Base-by-base conservation (phyloP, 805 yeast species). In the Vanderwaltozyma verrucispora region DNA sequence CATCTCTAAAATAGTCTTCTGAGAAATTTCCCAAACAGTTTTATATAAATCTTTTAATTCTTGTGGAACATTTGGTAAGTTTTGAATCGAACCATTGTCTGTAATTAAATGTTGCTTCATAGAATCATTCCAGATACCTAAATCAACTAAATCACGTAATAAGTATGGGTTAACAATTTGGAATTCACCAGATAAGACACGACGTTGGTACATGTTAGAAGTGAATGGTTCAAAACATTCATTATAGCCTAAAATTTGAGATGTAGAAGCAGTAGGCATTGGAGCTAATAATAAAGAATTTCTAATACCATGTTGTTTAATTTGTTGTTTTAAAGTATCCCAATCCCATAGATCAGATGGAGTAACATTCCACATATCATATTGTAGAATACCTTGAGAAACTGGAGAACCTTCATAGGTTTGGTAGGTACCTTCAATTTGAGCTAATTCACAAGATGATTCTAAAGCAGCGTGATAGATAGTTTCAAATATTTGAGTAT, bases 211-310 rank as follows among this genome's bases (percentile, higher is more conserved):
- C 46, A 89, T 75, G 60, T 88, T 88, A 16, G 95, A 85, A 3
- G 96, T 87, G 55, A 79, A 74, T 5, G 97, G 96, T 62, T 89
- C 97, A 59, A 88, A 88, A 61, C 96, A 88, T 64, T 88, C 97
- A 50, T 77, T 87, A 66, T 72, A 84, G 25, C 96, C 96, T 37
- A 88, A 68, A 32, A 88, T 87, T 64, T 87, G 96, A 2, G 97
- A 89, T 1, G 97, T 89, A 1, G 96, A 86, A 1, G 97, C 97
- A 10, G 97, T 88, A 16, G 97, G 97, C 97, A 88, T 88, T 35
- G 95, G 92, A 0, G 92, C 96, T 18, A 88, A 88, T 12, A 87
- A 60, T 36, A 88, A 62, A 2, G 96, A 88, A 63, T 88, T 88
- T 52, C 96, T 68, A 26, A 88, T 50, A 20, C 97, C 97, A 50